Evolutionary conservation across 2,329 filamentous ascomycete genomes (phyloP).

Genomic region (Endoconidiophora laricicola): DNA sequence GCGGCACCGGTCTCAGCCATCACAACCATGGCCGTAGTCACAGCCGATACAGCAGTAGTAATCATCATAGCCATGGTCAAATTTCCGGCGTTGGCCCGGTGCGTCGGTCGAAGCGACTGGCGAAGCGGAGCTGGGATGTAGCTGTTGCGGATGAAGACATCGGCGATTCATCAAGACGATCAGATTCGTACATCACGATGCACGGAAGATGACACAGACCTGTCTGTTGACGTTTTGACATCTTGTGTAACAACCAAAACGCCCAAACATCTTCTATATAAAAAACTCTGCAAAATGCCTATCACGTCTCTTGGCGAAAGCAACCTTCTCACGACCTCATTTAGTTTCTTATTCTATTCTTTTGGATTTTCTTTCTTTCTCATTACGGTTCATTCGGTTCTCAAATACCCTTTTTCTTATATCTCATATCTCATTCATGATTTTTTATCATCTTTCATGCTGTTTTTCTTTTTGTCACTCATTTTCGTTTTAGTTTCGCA

Average conservation of each 20-base stretch:
- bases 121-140: conserved; percentile 7
- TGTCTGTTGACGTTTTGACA: too few species aligned
- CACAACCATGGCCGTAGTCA: conserved; percentile 1
- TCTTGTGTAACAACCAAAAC: too few species aligned
- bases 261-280: too few species aligned
- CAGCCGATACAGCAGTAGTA: neutral
- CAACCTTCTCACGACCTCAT: neutral
- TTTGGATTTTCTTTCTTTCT: neutral
- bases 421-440: conserved; percentile 1
- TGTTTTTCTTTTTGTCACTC: conserved; percentile 3
- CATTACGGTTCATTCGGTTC: conserved; percentile 19
- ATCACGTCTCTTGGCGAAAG: too few species aligned
- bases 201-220: too few species aligned
- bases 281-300: too few species aligned
- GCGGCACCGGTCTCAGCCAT: neutral
- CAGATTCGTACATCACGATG: neutral
- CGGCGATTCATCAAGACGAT: neutral
- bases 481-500: neutral
- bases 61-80: neutral
- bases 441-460: conserved; percentile 12
- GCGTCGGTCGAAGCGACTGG: conserved; percentile 1
- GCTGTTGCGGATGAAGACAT: conserved; percentile 4
- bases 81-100: neutral
- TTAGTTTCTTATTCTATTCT: neutral
- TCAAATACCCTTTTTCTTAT: conserved; percentile 3